phyloP scores from a whole-genome alignment of 768 basidiomycete species.

The Rhizopogon roseolus region DNA sequence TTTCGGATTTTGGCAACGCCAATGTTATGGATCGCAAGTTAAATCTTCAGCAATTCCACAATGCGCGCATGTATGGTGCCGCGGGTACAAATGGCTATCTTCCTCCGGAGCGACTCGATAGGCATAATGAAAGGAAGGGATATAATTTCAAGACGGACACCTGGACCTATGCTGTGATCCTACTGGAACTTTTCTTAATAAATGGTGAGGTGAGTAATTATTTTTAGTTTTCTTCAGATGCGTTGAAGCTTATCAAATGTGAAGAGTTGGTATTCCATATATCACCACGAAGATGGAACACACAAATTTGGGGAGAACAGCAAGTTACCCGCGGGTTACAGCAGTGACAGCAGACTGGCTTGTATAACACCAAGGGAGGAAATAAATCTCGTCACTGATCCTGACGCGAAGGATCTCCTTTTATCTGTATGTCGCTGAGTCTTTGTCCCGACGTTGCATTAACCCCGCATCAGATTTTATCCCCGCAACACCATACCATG shows the following conservation, averaged over 20 bases:
- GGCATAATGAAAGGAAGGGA: slow-evolving; percentile 17
- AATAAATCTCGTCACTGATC: slow-evolving; percentile 2
- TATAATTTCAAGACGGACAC: slow-evolving; percentile 40
- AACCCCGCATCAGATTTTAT: not conserved
- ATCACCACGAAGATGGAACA: not conserved
- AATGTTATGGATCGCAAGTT: slow-evolving; percentile 4
- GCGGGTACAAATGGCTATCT: slow-evolving; percentile 40
- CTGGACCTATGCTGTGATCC: slow-evolving; percentile 33
- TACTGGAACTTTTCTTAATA: slow-evolving; percentile 7
- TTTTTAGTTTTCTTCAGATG: not conserved
- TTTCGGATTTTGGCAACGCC: slow-evolving; percentile 15
- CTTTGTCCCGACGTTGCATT: not conserved
- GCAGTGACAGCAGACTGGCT: not conserved
- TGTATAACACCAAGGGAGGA: slow-evolving; percentile 1
- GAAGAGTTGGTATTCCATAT: slow-evolving; percentile 5
- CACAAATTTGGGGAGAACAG: not conserved
- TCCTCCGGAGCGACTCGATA: slow-evolving; percentile 37
- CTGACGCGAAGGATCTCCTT: slow-evolving; percentile 6
- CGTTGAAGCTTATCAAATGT: not conserved
- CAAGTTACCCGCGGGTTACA: not conserved
- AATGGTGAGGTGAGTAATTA: slow-evolving; percentile 4
- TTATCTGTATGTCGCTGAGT: not conserved
- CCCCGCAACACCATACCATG: not conserved
- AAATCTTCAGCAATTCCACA: slow-evolving; percentile 2
- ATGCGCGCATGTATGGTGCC: not conserved